phyloP scores from a whole-genome alignment of 2,329 filamentous ascomycete genomes.

The Myriangium duriaei region DNA sequence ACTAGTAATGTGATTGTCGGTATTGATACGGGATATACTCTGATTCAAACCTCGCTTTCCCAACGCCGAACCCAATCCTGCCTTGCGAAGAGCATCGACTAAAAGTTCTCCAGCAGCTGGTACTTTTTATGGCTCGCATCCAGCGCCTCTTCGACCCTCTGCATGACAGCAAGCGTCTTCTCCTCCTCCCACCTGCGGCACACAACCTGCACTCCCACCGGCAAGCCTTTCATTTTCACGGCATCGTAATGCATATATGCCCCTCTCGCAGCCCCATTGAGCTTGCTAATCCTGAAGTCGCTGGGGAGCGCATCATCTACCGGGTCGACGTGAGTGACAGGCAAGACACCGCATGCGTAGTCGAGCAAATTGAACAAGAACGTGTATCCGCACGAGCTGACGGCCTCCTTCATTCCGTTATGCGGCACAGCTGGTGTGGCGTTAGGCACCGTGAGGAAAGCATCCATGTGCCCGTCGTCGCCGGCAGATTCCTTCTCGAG shows the following conservation, averaged over 20 bases:
- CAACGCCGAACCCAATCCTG: too few relatives aligned
- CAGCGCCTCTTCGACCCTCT: constrained; percentile 61
- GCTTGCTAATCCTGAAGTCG: constrained; percentile 46
- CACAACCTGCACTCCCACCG: constrained; percentile 75
- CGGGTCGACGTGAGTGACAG: constrained; percentile 72
- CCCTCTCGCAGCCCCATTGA: constrained; percentile 70
- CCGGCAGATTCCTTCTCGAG: constrained; percentile 9
- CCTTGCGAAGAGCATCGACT: too few relatives aligned
- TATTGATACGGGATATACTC: too few relatives aligned
- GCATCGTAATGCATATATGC: constrained; percentile 82
- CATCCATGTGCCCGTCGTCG: constrained; percentile 45
- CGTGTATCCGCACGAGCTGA: constrained; percentile 82
- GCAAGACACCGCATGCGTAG: constrained; percentile 71
- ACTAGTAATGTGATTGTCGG: too few relatives aligned
- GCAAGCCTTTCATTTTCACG: constrained; percentile 70
- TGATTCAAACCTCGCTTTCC: too few relatives aligned
- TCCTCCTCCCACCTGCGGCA: constrained; percentile 73
- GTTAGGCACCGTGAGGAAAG: constrained; percentile 74
- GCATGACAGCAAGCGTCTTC: constrained; percentile 73
- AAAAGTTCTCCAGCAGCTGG: constrained; percentile 29
- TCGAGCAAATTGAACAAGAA: constrained; percentile 89
- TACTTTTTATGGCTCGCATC: constrained; percentile 41
- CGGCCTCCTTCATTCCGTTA: constrained; percentile 71
- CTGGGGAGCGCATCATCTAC: constrained; percentile 52
- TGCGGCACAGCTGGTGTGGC: constrained; percentile 83